Evolutionary conservation across 2,329 filamentous ascomycete species (phyloP), one percentile per base, ranked within the genome.

Genomic region (Orbilia javanica): DNA sequence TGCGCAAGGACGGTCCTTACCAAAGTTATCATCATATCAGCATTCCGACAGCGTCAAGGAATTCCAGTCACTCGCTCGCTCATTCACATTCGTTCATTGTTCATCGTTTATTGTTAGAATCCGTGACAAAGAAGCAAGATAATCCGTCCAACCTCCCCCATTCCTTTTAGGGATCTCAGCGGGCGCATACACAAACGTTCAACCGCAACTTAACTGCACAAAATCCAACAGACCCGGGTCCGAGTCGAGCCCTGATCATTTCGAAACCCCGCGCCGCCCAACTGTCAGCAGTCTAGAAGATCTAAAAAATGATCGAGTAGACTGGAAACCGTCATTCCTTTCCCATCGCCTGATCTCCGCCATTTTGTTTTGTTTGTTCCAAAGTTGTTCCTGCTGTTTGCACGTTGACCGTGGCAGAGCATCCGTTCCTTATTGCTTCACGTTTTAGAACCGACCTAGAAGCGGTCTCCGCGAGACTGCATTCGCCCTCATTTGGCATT

Each of bases 371-470:
- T 63, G 8, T 44, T 50, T 50, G 46, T 22, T 50, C 18, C 13
- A 46, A 46, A 22, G 34, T 53, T n/a, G 27, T n/a, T 57, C 8
- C 3, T 18, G 52, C 52, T 57, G n/a, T 36, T 66, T 50, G 74
- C 74, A 64, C 74, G 74, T 78, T 72, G 74, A 78, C 31, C 74
- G 74, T 78, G 34, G 67, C 74, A 64, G 48, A 72, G 67, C 74
- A 34, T 71, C 74, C 74, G 25, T 50, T 78, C 67, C 31, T 68
- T 78, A 36, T 70, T 39, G 36, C n/a, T n/a, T n/a, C n/a, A n/a
- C n/a, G n/a, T 53, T 60, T 27, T 27, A 48, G 11, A 39, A 36
- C 55, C 27, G 57, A 44, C 46, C 20, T 52, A 53, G 18, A 39
- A 50, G 20, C 63, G n/a, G 63, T 74, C 63, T 74, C 63, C 55